Percentiles rank a stretch among this genome's conserved stretches.
Conservation (phyloP, 306 rosid species). For the Styphnolobium japonicum region DNA sequence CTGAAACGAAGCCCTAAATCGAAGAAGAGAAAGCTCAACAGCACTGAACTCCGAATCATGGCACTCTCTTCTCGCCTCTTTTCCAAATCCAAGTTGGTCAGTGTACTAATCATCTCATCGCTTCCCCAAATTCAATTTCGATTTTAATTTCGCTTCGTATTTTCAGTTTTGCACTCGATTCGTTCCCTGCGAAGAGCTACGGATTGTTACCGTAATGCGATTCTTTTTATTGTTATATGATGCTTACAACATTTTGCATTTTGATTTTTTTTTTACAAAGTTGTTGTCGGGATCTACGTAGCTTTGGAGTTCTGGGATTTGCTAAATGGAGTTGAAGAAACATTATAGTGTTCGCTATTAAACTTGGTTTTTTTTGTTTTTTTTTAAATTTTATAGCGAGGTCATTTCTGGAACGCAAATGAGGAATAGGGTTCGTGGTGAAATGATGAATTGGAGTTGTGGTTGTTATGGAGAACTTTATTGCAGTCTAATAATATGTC, state of each 20-base stretch:
- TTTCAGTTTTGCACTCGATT: neutral
- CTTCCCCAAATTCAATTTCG: no score
- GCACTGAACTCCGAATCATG: conserved; percentile 49
- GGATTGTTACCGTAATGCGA: neutral
- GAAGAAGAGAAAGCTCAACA: conserved; percentile 3
- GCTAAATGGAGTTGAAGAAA: neutral
- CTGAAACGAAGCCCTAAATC: conserved; percentile 21
- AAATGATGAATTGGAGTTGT: neutral
- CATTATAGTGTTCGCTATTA: neutral
- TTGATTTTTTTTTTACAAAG: neutral
- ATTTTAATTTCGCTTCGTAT: neutral
- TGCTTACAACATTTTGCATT: neutral
- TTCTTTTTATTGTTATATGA: neutral
- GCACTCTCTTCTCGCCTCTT: conserved; percentile 73
- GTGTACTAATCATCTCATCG: neutral
- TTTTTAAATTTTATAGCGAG: neutral
- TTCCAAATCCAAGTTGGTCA: conserved; percentile 71
- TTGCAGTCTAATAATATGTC: neutral
- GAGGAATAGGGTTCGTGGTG: neutral
- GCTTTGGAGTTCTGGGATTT: neutral
- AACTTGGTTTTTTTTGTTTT: neutral
- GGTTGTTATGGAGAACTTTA: neutral
- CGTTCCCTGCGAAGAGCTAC: neutral
- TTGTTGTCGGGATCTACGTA: conserved; percentile 1
- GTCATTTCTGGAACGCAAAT: neutral